Evolutionary conservation across 2,329 filamentous ascomycete species (phyloP).

Genomic region (Chalara sp.): DNA sequence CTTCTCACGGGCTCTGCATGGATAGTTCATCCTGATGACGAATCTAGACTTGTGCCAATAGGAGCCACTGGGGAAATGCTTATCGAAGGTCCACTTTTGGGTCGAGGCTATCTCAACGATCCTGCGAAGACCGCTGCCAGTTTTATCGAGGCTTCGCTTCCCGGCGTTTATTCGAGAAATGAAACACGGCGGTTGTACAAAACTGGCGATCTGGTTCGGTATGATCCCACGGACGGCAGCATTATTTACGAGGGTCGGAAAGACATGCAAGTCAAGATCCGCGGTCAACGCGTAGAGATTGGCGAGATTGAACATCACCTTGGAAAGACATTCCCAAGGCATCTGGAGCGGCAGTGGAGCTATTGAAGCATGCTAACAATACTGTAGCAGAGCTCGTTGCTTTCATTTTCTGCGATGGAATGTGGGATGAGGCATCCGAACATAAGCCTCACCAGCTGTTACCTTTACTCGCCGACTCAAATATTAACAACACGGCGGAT

Average conservation of each 20-base stretch:
- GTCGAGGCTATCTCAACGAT: not conserved
- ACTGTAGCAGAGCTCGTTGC: not conserved
- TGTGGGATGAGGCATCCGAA: not conserved
- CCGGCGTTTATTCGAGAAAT: not conserved
- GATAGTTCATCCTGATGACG: not conserved
- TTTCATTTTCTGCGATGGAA: not conserved
- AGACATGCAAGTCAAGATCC: slow-evolving; percentile 59
- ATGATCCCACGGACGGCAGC: slow-evolving; percentile 45
- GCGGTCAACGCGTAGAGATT: slow-evolving; percentile 58
- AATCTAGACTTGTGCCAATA: not conserved
- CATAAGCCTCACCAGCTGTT: not conserved
- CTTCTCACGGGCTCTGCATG: not conserved
- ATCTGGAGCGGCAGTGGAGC: not conserved
- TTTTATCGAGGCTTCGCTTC: not conserved
- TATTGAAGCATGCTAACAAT: not conserved
- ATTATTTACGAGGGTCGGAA: slow-evolving; percentile 57
- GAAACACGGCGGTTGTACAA: not conserved
- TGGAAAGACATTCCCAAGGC: not conserved
- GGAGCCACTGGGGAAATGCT: not conserved
- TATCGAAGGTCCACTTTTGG: not conserved
- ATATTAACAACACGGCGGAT: too few species aligned
- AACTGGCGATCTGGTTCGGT: slow-evolving; percentile 28
- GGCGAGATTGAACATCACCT: slow-evolving; percentile 45
- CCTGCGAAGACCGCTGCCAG: not conserved
- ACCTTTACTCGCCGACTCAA: too few species aligned